phyloP scores from a whole-genome alignment of 2,329 filamentous ascomycete species.

The Thielaviopsis cerberus region DNA sequence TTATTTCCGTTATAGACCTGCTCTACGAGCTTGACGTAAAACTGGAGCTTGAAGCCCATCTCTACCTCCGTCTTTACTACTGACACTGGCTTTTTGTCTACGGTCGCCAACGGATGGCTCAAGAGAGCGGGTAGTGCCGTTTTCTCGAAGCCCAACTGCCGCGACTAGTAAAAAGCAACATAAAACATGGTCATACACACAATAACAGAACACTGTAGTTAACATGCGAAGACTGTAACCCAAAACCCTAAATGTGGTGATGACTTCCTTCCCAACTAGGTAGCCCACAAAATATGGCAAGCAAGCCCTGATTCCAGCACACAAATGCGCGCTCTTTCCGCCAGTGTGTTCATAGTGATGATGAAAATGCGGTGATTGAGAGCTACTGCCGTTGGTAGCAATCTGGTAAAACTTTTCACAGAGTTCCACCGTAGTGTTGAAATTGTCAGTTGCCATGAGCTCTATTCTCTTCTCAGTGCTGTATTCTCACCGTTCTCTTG shows the following conservation, averaged over 20 bases:
- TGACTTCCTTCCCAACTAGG: neutral
- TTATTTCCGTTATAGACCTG: too few species aligned
- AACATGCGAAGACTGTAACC: neutral
- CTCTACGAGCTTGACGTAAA: too few species aligned
- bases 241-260: neutral
- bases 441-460: neutral
- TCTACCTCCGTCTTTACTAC: too few species aligned
- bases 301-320: neutral
- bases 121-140: too few species aligned
- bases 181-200: too few species aligned
- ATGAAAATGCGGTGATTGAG: neutral
- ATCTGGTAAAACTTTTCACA: neutral
- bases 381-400: neutral
- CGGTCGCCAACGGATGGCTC: too few species aligned
- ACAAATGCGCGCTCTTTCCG: neutral
- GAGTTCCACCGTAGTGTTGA: neutral
- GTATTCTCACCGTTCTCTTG: neutral
- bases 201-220: too few species aligned
- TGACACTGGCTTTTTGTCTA: too few species aligned
- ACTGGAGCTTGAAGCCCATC: too few species aligned
- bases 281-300: neutral
- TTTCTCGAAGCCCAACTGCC: too few species aligned
- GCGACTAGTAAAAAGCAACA: too few species aligned
- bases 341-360: neutral
- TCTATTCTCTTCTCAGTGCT: neutral